Evolutionary conservation across 805 yeast species (phyloP), one percentile per base, ranked within the genome.

Genomic region (Tetrapisispora iriomotensis): DNA sequence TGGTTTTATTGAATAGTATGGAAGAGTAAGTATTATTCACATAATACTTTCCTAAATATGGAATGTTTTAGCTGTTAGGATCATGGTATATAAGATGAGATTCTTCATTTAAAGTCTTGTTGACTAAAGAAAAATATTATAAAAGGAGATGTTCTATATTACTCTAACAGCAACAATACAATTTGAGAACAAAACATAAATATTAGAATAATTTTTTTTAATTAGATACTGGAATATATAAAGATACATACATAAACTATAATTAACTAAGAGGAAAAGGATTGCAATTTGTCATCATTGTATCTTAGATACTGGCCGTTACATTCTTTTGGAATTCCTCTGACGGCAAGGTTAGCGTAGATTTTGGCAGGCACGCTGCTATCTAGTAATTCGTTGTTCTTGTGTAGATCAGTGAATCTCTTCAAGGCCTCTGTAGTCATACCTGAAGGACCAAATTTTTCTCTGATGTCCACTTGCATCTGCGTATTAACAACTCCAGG

Each of bases 401-500:
- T 45, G 52, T 84, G 76, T 43, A 90, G 64, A 25, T 77, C 79
- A 6, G 68, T 63, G 61, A 90, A 90, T 45, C 79, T 67, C 37
- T 75, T 62, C 45, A 75, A 68, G 4, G 76, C 72, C 15, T 71
- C 76, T 1, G 67, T 62, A 0, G 70, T 65, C 96, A 88, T 88
- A 21, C 65, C 64, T 4, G 51, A 45, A 2, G 78, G 76, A 46
- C 74, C 67, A 43, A 62, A 75, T 32, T 61, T 68, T 14, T 75
- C 80, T 50, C 97, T 75, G 41, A 90, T 87, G 39, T 76, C 79
- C 7, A 47, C 57, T 63, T 92, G 97, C 97, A 92, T 90, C 17
- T 66, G 67, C 1, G 98, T 90, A 55, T 85, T 85, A 2, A 92
- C 96, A 1, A 86, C 94, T 4, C 98, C 97, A 0, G 97, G 97